phyloP scores from a whole-genome alignment of 139 green algal species.

The Asterochloris sp. region DNA sequence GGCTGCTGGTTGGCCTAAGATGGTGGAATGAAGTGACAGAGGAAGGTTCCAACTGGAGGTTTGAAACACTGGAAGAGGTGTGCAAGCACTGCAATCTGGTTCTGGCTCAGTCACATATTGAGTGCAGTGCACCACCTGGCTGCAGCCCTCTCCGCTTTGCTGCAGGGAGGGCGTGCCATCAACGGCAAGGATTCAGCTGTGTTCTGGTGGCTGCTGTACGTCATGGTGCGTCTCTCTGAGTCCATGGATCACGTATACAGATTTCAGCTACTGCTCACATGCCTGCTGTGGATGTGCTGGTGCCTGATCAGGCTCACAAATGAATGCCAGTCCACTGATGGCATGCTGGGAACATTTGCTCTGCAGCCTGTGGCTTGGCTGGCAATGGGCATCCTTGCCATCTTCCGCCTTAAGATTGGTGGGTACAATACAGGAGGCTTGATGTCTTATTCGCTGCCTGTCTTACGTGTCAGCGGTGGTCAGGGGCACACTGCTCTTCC shows the following conservation, averaged over 20 bases:
- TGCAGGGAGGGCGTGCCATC: slow-evolving; percentile 62
- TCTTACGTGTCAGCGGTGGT: not conserved
- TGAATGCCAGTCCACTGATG: not conserved
- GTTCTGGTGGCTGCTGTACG: slow-evolving; percentile 75
- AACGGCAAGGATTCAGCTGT: slow-evolving; percentile 63
- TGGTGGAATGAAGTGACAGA: slow-evolving; percentile 98
- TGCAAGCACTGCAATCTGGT: not conserved
- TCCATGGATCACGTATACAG: not conserved
- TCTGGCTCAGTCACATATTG: too few relatives aligned
- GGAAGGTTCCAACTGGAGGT: slow-evolving; percentile 88
- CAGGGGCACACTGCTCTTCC: not conserved
- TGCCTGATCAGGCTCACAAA: not conserved
- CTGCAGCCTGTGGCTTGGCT: slow-evolving; percentile 53
- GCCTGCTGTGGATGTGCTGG: not conserved
- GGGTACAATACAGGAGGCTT: not conserved
- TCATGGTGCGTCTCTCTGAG: slow-evolving; percentile 20
- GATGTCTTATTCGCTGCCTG: not conserved
- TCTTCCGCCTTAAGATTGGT: not conserved
- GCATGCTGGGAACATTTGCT: not conserved
- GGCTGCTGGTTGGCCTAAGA: slow-evolving; percentile 88
- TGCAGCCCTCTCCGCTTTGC: not conserved
- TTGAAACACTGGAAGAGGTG: slow-evolving; percentile 78
- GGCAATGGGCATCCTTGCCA: not conserved
- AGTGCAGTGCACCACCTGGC: not conserved
- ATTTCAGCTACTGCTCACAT: not conserved